Base-by-base conservation (phyloP, 768 basidiomycete species). In the Crepidotus variabilis region DNA sequence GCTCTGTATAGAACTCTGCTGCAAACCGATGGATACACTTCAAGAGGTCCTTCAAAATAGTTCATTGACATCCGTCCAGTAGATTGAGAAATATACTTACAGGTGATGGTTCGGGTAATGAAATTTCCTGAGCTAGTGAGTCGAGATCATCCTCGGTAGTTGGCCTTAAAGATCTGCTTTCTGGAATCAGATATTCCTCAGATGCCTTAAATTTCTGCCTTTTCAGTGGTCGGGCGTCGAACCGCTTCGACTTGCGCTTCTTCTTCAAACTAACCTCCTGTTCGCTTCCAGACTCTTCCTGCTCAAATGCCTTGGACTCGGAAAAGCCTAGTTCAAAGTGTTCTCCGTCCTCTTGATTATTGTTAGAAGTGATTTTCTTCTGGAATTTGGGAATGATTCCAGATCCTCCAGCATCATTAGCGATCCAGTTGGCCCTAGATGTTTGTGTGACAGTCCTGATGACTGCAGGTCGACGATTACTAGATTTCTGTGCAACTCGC, bases 361-460 rank as follows among this genome's bases (percentile, higher is more conserved):
- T 2, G 2, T 47, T 46, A 2, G 24, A 28, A 28, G 28, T 3
- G 8, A 28, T 47, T 54, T 32, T 61, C 54, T 55, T 61, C 50
- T 16, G 55, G 53, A 16, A 55, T 57, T 34, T 58, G 47, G 51
- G 65, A 3, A 82, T 73, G 2, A 63, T 74, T 6, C 65, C 69
- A 32, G 69, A 66, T 1, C 88, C 87, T 16, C 80, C 86, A 1
- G 87, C 87, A 63, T 89, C 86, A 33, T 65, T 72, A 9, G 88
- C 87, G 20, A 87, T 78, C 83, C 85, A 87, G 57, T 86, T 85
- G 11, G 81, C 84, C 48, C 80, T 75, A 1, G 72, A 54, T 66
- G 83, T 80, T 51, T 74, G 72, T 2, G 77, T 67, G 13, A 74
- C 67, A 46, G 66, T 65, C 32, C 61, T 69, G 16, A 74, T 71